Evolutionary conservation across 768 basidiomycete species (phyloP).

Genomic region (Naematelia aurantialba): DNA sequence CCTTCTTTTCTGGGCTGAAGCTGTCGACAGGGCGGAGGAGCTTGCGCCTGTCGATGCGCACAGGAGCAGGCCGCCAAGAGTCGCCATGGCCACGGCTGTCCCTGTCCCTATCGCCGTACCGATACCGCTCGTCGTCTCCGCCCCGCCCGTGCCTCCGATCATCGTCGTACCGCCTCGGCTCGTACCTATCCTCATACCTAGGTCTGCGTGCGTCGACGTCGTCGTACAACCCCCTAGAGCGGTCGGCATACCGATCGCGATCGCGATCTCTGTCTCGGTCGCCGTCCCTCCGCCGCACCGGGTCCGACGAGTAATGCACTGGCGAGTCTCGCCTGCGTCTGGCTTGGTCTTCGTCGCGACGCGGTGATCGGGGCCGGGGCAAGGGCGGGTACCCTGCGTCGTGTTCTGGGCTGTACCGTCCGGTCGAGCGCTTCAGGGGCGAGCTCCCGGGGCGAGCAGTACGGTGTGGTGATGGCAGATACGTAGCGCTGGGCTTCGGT

Average conservation of each 20-base stretch:
- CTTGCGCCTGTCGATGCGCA: neutral
- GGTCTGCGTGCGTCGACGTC: neutral
- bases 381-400: neutral
- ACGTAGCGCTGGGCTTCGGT: neutral
- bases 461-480: neutral
- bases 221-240: neutral
- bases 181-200: neutral
- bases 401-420: neutral
- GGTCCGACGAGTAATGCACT: neutral
- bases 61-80: neutral
- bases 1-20: neutral
- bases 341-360: neutral
- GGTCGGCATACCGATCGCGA: neutral
- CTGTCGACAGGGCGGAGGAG: neutral
- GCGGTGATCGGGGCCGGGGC: neutral
- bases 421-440: neutral
- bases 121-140: neutral
- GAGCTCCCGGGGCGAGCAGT: neutral
- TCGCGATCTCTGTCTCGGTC: too few species aligned
- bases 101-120: neutral
- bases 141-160: neutral
- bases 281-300: neutral
- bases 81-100: neutral
- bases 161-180: neutral
- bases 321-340: neutral